Percentiles rank a stretch among this genome's conserved stretches.
These are phyloP conservation scores for Dioscorea dumetorum DNA, from an alignment of 106 monocot species.

Conservation along the genomic window DNA sequence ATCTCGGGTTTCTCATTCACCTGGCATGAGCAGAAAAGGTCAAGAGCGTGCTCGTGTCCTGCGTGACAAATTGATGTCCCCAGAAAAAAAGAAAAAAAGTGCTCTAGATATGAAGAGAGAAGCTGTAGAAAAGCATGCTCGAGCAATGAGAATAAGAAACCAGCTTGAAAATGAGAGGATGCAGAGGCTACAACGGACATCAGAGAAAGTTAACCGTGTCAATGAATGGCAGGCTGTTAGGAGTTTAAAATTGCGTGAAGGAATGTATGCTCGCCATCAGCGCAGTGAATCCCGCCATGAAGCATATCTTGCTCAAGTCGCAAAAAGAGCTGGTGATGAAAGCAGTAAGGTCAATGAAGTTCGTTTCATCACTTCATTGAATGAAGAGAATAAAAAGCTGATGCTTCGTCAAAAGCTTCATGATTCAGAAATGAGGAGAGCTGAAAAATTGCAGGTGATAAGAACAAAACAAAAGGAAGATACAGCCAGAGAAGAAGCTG, in stretches of 20 bases:
- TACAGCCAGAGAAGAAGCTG: conserved; percentile 92
- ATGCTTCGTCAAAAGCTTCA: conserved; percentile 89
- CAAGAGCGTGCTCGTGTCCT: conserved; percentile 61
- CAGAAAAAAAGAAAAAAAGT: conserved; percentile 87
- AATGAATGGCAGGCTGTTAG: conserved; percentile 98
- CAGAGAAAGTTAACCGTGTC: conserved; percentile 92
- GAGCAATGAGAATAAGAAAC: conserved; percentile 80
- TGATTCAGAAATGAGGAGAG: conserved; percentile 86
- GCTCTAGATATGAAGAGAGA: conserved; percentile 83
- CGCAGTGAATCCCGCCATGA: conserved; percentile 86
- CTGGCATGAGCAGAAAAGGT: conserved; percentile 65
- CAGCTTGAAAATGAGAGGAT: conserved; percentile 89
- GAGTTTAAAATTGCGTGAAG: conserved; percentile 71
- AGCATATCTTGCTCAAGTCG: conserved; percentile 93
- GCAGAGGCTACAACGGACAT: conserved; percentile 82
- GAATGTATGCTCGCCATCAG: conserved; percentile 86
- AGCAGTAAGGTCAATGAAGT: conserved; percentile 98
- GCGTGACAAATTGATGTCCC: conserved; percentile 93
- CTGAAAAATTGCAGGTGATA: conserved; percentile 87
- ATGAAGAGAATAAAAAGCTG: conserved; percentile 94
- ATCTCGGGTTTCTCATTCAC: conserved; percentile 58
- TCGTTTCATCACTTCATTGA: conserved; percentile 95
- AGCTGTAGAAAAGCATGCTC: conserved; percentile 94
- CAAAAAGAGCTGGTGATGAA: conserved; percentile 92
- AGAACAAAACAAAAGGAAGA: conserved; percentile 93